These are phyloP conservation scores for Globisporangium cystogenes DNA, from an alignment of 352 stramenopile genomes.

Conservation along the genomic window DNA sequence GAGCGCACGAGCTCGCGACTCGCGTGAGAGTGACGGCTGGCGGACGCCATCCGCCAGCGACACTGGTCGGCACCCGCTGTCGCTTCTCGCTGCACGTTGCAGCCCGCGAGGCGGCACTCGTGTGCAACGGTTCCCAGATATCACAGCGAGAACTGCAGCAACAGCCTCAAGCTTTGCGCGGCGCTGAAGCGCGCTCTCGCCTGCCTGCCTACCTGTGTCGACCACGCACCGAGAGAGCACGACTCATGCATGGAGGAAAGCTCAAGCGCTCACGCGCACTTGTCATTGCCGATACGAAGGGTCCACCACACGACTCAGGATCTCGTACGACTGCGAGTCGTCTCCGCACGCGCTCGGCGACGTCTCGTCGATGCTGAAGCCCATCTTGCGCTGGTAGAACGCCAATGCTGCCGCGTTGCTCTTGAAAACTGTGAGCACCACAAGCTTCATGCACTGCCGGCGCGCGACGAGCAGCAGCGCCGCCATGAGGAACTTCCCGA, in stretches of 20 bases:
- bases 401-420: slow-evolving; percentile 74
- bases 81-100: too few species aligned
- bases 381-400: slow-evolving; percentile 88
- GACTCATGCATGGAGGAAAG: not conserved
- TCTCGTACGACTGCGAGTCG: slow-evolving; percentile 74
- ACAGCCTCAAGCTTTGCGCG: not conserved
- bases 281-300: slow-evolving; percentile 8
- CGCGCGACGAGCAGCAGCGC: slow-evolving; percentile 80
- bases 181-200: too few species aligned
- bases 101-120: too few species aligned
- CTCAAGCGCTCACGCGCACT: not conserved
- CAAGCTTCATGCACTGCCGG: slow-evolving; percentile 79
- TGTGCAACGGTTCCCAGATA: not conserved
- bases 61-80: too few species aligned
- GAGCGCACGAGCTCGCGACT: not conserved
- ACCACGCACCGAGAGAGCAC: too few species aligned
- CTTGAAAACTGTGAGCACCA: slow-evolving; percentile 95
- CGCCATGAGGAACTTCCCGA: slow-evolving; percentile 92
- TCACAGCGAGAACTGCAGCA: not conserved
- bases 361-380: slow-evolving; percentile 87
- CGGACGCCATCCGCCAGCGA: not conserved
- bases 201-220: too few species aligned
- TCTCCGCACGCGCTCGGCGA: slow-evolving; percentile 83
- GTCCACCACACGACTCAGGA: slow-evolving; percentile 67
- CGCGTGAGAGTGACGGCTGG: not conserved